These are phyloP conservation scores for Butyriboletus pseudospeciosus DNA, from an alignment of 1,284 basidiomycete species.

Conservation along the genomic window DNA sequence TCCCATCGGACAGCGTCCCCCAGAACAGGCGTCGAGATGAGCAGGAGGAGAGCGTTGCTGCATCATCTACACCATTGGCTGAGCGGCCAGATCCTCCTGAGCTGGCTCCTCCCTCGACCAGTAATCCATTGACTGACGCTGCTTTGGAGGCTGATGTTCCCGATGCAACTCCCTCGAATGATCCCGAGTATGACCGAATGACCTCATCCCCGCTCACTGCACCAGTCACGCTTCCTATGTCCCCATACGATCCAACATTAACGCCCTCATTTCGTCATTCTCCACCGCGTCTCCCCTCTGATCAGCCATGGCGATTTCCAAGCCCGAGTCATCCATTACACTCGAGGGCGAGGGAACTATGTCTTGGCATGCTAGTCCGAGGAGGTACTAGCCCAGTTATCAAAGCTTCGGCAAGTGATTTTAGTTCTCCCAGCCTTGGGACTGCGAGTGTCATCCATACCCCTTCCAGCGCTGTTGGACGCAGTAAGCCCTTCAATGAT, in stretches of 20 bases:
- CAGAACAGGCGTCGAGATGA: slow-evolving; percentile 10
- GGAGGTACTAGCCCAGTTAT: slow-evolving; percentile 40
- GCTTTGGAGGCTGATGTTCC: not conserved
- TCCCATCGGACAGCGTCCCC: slow-evolving; percentile 13
- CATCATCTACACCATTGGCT: slow-evolving; percentile 6
- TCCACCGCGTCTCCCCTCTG: slow-evolving; percentile 61
- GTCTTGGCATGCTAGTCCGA: slow-evolving; percentile 54
- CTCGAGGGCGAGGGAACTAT: slow-evolving; percentile 57
- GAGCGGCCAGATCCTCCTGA: slow-evolving; percentile 18
- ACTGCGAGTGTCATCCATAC: slow-evolving; percentile 30
- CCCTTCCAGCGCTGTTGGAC: slow-evolving; percentile 26
- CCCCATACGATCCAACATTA: slow-evolving; percentile 65
- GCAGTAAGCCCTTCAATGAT: slow-evolving; percentile 27
- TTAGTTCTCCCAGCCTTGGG: slow-evolving; percentile 32
- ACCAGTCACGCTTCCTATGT: slow-evolving; percentile 45
- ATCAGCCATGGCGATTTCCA: slow-evolving; percentile 72
- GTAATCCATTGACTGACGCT: not conserved
- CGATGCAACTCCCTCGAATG: not conserved
- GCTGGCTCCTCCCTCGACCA: slow-evolving; percentile 9
- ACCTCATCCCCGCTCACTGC: slow-evolving; percentile 18
- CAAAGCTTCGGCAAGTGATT: slow-evolving; percentile 21
- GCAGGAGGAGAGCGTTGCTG: slow-evolving; percentile 6
- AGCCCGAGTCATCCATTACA: slow-evolving; percentile 68
- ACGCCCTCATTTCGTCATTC: slow-evolving; percentile 74
- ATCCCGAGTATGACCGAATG: slow-evolving; percentile 7